Conservation (phyloP, 352 stramenopile genomes). For the Phytophthora foliorum region DNA sequence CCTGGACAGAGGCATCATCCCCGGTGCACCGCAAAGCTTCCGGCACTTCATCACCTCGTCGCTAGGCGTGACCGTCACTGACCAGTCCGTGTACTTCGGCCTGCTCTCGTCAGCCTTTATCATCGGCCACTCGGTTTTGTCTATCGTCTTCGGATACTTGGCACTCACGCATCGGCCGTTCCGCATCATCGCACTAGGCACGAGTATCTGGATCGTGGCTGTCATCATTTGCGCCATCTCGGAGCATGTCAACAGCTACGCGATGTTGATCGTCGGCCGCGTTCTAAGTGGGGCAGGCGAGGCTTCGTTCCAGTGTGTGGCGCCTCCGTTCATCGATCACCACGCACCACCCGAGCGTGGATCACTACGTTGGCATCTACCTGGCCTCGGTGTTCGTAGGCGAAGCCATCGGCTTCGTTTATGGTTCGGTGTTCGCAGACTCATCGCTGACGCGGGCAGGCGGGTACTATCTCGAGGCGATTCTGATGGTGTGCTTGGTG, state of each 20-base stretch:
- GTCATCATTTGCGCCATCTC: slow-evolving; percentile 74
- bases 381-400: slow-evolving; percentile 80
- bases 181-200: too few relatives aligned
- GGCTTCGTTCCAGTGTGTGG: slow-evolving; percentile 86
- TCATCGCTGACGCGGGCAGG: slow-evolving; percentile 62
- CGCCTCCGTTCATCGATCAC: slow-evolving; percentile 89
- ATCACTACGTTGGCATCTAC: slow-evolving; percentile 88
- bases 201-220: slow-evolving; percentile 85
- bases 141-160: too few relatives aligned
- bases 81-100: slow-evolving; percentile 61
- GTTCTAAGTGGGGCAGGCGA: too few relatives aligned
- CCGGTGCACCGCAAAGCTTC: slow-evolving; percentile 64
- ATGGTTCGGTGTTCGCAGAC: slow-evolving; percentile 73
- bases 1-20: slow-evolving; percentile 92
- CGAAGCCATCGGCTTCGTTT: too few relatives aligned
- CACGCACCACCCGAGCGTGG: too few relatives aligned
- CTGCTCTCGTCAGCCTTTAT: slow-evolving; percentile 89
- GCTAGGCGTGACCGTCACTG: slow-evolving; percentile 39
- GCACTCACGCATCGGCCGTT: too few relatives aligned
- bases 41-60: slow-evolving; percentile 72
- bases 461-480: slow-evolving; percentile 82
- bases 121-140: slow-evolving; percentile 83
- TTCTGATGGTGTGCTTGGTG: slow-evolving; percentile 73
- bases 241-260: slow-evolving; percentile 52
- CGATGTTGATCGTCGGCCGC: too few relatives aligned